Evolutionary conservation across 108 stramenopile genomes (phyloP).

Genomic region (Fistulifera pelliculosa): DNA sequence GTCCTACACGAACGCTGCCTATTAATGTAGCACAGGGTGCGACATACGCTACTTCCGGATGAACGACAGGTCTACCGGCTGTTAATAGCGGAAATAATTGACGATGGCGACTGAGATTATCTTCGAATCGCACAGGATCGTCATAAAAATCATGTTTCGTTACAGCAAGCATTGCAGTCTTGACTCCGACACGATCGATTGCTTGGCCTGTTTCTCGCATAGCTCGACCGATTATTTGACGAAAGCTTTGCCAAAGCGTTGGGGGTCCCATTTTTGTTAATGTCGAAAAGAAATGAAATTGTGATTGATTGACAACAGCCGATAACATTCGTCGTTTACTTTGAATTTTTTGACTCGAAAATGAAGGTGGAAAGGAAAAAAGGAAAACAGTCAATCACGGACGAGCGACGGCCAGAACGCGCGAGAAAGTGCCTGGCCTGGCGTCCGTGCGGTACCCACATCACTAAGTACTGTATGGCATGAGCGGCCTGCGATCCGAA

Average conservation of each 20-base stretch:
- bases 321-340: too few species aligned
- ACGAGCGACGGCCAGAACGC: too few species aligned
- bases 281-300: too few species aligned
- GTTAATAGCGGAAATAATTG: slow-evolving; percentile 59
- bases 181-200: slow-evolving; percentile 64
- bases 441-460: too few species aligned
- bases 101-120: slow-evolving; percentile 67
- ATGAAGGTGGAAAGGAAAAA: too few species aligned
- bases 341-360: too few species aligned
- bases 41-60: slow-evolving; percentile 56
- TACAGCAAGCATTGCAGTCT: slow-evolving; percentile 41
- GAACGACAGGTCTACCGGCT: slow-evolving; percentile 55
- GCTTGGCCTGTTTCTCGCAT: slow-evolving; percentile 84
- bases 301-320: too few species aligned
- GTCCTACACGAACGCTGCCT: slow-evolving; percentile 61
- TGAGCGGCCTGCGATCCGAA: too few species aligned
- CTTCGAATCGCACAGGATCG: slow-evolving; percentile 67
- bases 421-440: too few species aligned
- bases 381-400: too few species aligned
- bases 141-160: slow-evolving; percentile 34
- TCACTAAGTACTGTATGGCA: too few species aligned
- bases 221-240: slow-evolving; percentile 67
- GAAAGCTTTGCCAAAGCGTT: slow-evolving; percentile 18
- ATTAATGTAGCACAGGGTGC: slow-evolving; percentile 83
- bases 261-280: slow-evolving; percentile 2